Evolutionary conservation across 2,329 filamentous ascomycete genomes (phyloP), one percentile per base, ranked within the genome.

Genomic region (Dendryphion nanum): DNA sequence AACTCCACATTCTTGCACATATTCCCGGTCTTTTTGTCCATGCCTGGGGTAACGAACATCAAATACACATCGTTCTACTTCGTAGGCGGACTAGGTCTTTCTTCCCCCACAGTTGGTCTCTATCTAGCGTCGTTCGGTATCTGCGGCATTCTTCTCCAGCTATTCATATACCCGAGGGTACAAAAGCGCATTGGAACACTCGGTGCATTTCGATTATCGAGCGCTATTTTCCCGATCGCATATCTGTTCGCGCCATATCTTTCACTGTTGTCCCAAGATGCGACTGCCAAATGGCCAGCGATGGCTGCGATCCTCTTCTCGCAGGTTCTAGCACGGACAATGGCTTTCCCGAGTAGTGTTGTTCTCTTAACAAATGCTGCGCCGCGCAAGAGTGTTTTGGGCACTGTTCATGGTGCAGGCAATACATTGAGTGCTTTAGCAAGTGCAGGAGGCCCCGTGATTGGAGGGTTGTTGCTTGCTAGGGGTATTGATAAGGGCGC

Each of bases 291-390:
- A 37, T 73, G 69, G 69, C 34, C 55, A 1, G 62, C 55, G 6
- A 69, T 73, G 40, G 60, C 60, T 4, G 35, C 51, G 4, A 49
- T 71, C 4, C 59, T 73, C 0, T 48, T 57, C 32, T 47, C 69
- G 3, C 69, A 73, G 45, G 66, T 72, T 28, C 48, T 65, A 17
- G 70, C 64, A 6, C 59, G 70, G 5, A 73, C 70, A 0, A 73
- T 72, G 51, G 73, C 77, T 0, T 60, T 83, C 0, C 80, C 80
- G 0, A 74, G 74, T 0, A 73, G 71, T 1, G 74, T 78, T 0
- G 80, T 83, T 8, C 57, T 83, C 0, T 68, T 82, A 12, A 83
- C 82, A 40, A 82, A 83, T 42, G 73, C 70, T 37, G 74, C 74
- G 12, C 76, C 79, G 0, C 67, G 75, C 46, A 67, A 70, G 0